Evolutionary conservation across 441 rosid species (phyloP).

Genomic region (Brassica balearica): DNA sequence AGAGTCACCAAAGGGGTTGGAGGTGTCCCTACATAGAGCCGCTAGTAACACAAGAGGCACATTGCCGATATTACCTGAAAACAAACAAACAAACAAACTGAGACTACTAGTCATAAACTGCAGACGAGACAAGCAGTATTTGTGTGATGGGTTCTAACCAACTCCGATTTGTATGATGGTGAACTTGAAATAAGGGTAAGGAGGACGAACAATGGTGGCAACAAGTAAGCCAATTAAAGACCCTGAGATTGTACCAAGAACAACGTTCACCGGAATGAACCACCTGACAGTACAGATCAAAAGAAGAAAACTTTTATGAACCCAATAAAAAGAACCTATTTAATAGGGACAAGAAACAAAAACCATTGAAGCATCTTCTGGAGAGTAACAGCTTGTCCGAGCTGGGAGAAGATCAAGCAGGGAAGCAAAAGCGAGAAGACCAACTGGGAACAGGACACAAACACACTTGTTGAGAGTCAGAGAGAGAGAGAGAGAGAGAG

Average conservation of each 20-base stretch:
- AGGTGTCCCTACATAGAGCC: slow-evolving; percentile 81
- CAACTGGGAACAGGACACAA: slow-evolving; percentile 59
- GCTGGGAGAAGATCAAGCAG: slow-evolving; percentile 93
- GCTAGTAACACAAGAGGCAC: slow-evolving; percentile 96
- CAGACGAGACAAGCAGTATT: neutral
- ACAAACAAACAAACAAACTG: slow-evolving; percentile 19
- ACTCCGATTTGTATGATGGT: slow-evolving; percentile 84
- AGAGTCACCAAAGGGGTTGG: slow-evolving; percentile 91
- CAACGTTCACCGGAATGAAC: slow-evolving; percentile 92
- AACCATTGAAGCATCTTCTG: slow-evolving; percentile 91
- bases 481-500: neutral
- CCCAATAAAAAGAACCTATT: neutral
- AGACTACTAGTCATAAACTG: no score
- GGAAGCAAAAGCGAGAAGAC: slow-evolving; percentile 98
- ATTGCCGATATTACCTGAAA: slow-evolving; percentile 95
- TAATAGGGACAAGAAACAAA: slow-evolving; percentile 13
- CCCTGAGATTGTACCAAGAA: slow-evolving; percentile 73
- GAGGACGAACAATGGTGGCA: slow-evolving; percentile 74
- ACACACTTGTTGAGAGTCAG: slow-evolving; percentile 2
- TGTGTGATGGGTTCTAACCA: slow-evolving; percentile 54
- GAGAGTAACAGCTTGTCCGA: slow-evolving; percentile 91
- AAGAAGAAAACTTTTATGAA: slow-evolving; percentile 19
- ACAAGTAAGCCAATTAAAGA: slow-evolving; percentile 75
- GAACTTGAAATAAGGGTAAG: slow-evolving; percentile 93
- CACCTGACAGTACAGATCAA: slow-evolving; percentile 60